A percentile compares a stretch with the other conserved stretches of the same genome.
These are phyloP conservation scores for Globisporangium nunn DNA, from an alignment of 352 stramenopile genomes.

Conservation along the genomic window DNA sequence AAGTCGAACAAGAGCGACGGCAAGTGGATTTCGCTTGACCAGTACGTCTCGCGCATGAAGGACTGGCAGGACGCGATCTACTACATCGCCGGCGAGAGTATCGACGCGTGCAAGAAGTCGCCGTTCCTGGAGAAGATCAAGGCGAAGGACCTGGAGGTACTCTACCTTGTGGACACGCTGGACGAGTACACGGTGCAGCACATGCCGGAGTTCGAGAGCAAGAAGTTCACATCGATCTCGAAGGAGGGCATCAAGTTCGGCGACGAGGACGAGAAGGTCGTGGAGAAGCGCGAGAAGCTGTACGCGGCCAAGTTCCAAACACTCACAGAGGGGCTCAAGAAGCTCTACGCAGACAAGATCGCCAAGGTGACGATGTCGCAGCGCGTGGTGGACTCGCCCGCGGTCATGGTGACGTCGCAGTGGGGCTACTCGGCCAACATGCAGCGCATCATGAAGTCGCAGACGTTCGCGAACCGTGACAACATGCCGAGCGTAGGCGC, in stretches of 20 bases:
- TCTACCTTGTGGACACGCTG: conserved; percentile 98
- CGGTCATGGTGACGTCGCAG: conserved; percentile 95
- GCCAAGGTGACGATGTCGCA: conserved; percentile 94
- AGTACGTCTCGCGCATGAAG: conserved; percentile 98
- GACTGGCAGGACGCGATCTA: conserved; percentile 99
- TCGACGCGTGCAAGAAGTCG: conserved; percentile 90
- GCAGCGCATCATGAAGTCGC: conserved; percentile 98
- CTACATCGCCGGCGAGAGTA: conserved; percentile 94
- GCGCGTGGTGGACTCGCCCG: conserved; percentile 89
- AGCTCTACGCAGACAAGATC: conserved; percentile 93
- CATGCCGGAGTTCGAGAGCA: conserved; percentile 91
- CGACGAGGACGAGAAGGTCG: conserved; percentile 95
- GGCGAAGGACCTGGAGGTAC: conserved; percentile 89
- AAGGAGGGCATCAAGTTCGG: conserved; percentile 99
- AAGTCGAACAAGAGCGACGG: conserved; percentile 90
- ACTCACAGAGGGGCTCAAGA: conserved; percentile 95
- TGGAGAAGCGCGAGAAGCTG: conserved; percentile 92
- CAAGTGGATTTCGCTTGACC: conserved; percentile 92
- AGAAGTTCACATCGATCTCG: conserved; percentile 95
- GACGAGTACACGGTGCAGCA: conserved; percentile 98
- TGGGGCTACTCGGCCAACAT: conserved; percentile 99
- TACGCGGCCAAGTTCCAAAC: conserved; percentile 96
- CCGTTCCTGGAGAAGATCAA: conserved; percentile 97
- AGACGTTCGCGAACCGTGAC: conserved; percentile 91
- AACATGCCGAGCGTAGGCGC: conserved; percentile 16